Conservation (phyloP, 169 alveolate genomes). For the Cryptosporidium xiaoi region DNA sequence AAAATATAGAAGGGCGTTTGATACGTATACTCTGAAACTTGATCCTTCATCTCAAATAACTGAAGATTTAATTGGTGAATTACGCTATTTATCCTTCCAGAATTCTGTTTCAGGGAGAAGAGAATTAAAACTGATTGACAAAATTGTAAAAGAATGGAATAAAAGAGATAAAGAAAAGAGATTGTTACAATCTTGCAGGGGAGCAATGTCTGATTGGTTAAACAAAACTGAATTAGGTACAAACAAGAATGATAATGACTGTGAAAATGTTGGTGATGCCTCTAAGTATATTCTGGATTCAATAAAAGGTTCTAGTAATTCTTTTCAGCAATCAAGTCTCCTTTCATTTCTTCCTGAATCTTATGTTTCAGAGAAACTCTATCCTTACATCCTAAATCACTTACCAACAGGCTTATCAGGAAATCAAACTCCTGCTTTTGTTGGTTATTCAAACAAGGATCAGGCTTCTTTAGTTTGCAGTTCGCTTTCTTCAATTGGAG, state of each 20-base stretch:
- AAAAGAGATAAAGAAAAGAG: conserved; percentile 36
- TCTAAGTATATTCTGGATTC: conserved; percentile 10
- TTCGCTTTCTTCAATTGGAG: conserved; percentile 47
- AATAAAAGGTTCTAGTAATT: not conserved
- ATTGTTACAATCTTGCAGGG: conserved; percentile 30
- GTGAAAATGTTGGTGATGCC: not conserved
- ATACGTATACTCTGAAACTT: conserved; percentile 13
- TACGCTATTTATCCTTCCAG: conserved; percentile 40
- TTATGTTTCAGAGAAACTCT: conserved; percentile 41
- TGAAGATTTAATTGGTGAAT: conserved; percentile 19
- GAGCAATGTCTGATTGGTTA: conserved; percentile 61
- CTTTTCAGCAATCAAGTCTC: conserved; percentile 7
- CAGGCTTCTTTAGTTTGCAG: conserved; percentile 1
- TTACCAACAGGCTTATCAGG: not conserved
- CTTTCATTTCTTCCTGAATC: conserved; percentile 33
- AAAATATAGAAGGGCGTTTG: conserved; percentile 52
- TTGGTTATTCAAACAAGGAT: conserved; percentile 1
- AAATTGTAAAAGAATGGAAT: conserved; percentile 32
- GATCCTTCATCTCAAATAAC: not conserved
- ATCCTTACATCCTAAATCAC: conserved; percentile 45
- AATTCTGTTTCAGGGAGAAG: conserved; percentile 67
- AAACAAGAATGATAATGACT: not conserved
- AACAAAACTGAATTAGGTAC: not conserved
- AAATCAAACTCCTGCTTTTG: not conserved
- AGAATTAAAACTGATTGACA: conserved; percentile 47